Evolutionary conservation across 768 basidiomycete species (phyloP), one percentile per base, ranked within the genome.

Genomic region (Heimioporus sp.): DNA sequence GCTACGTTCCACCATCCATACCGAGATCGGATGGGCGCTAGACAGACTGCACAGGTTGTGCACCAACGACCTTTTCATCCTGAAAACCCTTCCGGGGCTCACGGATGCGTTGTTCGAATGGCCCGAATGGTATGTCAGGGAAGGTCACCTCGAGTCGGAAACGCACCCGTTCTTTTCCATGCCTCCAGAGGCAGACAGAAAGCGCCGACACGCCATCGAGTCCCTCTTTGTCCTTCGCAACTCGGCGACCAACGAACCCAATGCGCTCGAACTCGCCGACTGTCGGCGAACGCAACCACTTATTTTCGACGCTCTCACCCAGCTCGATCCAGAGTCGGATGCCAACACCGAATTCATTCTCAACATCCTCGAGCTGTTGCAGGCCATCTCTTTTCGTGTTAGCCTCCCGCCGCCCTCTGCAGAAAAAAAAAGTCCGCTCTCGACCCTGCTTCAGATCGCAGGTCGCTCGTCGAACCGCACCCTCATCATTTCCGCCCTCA

Each of bases 141-240:
- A 84, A 56, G 85, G 86, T n/a, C 73, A 80, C 60, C 75, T 76
- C 56, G 66, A 72, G 50, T 69, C 73, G 42, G 76, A 80, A 21
- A 62, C 64, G 34, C 57, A 72, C 31, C 48, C 70, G 10, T 68
- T 91, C 35, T 92, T 91, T 56, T 79, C 86, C 24, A 64, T 77
- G 16, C 66, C 80, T 0, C 75, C 76, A 10, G 76, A 78, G 16
- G 69, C 75, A 40, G 75, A 77, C 39, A 73, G 75, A 31, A 82
- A 81, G 52, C 79, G 84, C 21, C 79, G 85, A 54, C 85, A 90
- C 63, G 92, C 93, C n/a, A 74, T 87, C 36, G 91, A 96, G 64
- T 89, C 89, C 2, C 75, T 94, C 39, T 86, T 90, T 57, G 76
- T 97, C 51, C 76, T 99, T 38, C 82, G 94, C n/a, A 97, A 97